Conservation (phyloP, 2,329 filamentous ascomycete species). For the Alternaria sp. region DNA sequence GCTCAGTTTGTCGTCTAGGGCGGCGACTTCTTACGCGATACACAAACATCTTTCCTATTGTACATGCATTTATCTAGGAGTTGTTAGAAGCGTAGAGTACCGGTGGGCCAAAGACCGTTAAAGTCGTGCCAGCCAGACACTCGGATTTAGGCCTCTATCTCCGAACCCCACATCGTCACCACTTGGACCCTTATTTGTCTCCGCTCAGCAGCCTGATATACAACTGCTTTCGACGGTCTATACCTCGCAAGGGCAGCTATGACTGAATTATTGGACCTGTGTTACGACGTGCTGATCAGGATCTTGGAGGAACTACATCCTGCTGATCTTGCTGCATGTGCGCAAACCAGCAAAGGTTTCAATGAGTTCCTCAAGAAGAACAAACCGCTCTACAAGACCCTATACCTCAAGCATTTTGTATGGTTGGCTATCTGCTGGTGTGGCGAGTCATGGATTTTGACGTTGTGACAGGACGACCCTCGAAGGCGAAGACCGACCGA, state of each 20-base stretch:
- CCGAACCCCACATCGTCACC: constrained; percentile 17
- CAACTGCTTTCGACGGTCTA: background rate
- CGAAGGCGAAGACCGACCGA: constrained; percentile 33
- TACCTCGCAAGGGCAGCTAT: background rate
- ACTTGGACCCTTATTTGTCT: constrained; percentile 2
- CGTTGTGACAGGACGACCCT: constrained; percentile 51
- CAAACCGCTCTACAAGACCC: constrained; percentile 65
- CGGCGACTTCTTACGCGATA: background rate
- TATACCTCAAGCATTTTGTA: constrained; percentile 69
- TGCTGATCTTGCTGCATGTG: constrained; percentile 43
- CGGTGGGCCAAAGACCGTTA: background rate
- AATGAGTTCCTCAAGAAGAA: constrained; percentile 67
- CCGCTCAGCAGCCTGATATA: background rate
- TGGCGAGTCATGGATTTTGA: constrained; percentile 16
- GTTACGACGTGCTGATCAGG: constrained; percentile 48
- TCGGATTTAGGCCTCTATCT: constrained; percentile 7
- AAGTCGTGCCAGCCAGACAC: background rate
- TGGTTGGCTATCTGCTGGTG: constrained; percentile 19
- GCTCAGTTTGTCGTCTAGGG: background rate
- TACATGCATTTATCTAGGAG: background rate
- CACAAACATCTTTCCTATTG: background rate
- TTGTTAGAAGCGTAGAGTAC: background rate
- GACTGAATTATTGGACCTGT: constrained; percentile 47
- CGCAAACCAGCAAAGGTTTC: constrained; percentile 52
- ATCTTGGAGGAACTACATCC: constrained; percentile 47